Conservation (phyloP, 257 asterid genomes). For the Solanum megistacrolobum region DNA sequence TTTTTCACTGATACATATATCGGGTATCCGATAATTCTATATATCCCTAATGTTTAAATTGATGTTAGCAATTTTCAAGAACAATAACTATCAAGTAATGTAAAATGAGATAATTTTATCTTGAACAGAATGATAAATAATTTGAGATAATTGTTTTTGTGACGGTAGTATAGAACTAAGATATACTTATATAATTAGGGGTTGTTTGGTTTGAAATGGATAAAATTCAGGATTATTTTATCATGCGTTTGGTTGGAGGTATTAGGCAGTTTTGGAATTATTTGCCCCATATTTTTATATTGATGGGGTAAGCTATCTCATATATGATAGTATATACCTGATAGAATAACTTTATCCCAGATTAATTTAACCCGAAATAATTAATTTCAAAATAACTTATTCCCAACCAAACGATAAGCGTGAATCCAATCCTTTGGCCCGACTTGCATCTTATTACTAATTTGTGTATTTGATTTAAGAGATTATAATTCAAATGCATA, state of each 20-base stretch:
- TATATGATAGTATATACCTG: no score
- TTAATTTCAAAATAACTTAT: no score
- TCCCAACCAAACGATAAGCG: neutral
- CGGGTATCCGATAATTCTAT: no score
- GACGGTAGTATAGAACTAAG: neutral
- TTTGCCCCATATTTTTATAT: no score
- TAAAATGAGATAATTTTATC: no score
- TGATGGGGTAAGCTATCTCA: no score
- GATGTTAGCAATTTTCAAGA: neutral
- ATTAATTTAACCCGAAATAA: no score
- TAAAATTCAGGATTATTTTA: no score
- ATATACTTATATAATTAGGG: neutral
- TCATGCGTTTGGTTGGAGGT: neutral
- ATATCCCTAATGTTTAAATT: neutral
- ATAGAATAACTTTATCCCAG: no score
- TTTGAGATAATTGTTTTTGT: no score
- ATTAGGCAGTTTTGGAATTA: neutral
- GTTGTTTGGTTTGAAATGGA: neutral
- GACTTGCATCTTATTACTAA: neutral
- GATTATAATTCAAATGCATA: neutral
- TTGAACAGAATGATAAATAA: no score
- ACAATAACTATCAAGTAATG: no score
- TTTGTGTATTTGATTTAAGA: neutral
- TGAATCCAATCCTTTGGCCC: neutral
- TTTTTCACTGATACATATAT: neutral